Base-by-base conservation (phyloP, 352 stramenopile species). In the Detonula confervacea region DNA sequence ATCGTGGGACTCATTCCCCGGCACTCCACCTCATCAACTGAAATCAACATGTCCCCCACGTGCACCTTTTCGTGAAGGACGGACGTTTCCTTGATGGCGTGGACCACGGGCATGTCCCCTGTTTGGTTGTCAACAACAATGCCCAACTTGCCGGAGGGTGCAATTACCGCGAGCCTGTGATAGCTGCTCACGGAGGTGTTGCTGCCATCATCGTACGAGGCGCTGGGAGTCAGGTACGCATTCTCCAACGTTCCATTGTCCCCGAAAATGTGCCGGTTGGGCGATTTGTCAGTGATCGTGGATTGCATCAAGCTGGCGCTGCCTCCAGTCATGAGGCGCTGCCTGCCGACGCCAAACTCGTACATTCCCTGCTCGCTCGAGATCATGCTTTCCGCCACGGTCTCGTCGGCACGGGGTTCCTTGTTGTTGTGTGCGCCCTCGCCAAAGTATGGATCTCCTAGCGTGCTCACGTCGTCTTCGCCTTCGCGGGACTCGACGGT, bases 401-500 rank as follows among this genome's bases (percentile, higher is more conserved):
- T 42, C 11, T 42, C 11, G 11, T 42, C 33, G 33, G n/a, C n/a
- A n/a, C n/a, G 33, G 33, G 33, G 33, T 42, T 42, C 33, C 5
- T 92, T 96, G n/a, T 87, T 82, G 67, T 92, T 93, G 11, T 96
- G 71, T 73, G 93, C 93, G 51, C 93, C 77, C 68, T 96, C 93
- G 73, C 91, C 91, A 96, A 46, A 71, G 49, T 27, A 93, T 92
- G 79, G 93, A 96, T 37, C 60, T 62, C 74, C 74, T 22, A 82
- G 33, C 3, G 74, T 82, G 11, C 42, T 67, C 0, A 82, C 74
- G 62, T 82, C 74, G 47, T 82, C 74, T 42, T 81, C 73, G 37
- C 44, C 60, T n/a, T n/a, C n/a, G n/a, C n/a, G n/a, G 8, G 73
- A 70, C 33, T 81, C 73, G 18, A 81, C 75, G 11, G 64, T 81